Evolutionary conservation across 352 stramenopile species (phyloP), one percentile per base, ranked within the genome.

Genomic region (Pythium rishiriense): DNA sequence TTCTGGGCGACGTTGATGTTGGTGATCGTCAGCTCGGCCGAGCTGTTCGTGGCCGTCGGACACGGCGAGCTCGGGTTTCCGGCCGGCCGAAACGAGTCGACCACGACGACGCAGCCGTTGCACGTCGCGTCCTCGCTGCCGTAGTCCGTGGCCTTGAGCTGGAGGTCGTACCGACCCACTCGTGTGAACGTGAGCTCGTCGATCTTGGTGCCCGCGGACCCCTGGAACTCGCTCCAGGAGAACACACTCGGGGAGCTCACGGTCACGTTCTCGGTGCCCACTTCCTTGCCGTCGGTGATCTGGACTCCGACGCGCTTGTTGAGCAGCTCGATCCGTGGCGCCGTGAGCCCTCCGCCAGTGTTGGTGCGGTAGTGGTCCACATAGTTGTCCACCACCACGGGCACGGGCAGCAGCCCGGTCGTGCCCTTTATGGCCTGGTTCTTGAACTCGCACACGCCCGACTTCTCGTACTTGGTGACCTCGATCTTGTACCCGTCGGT

Each of bases 341-440:
- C 41, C 6, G 11, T 28, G n/a, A 19, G 3, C 26, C n/a, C 22
- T 19, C 74, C 42, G 61, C 47, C 21, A 25, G 33, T 28, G 59
- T 76, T 86, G 17, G 59, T 64, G 17, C 76, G 74, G 28, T 73
- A 65, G 60, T 88, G 68, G 0, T 79, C 70, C 8, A 80, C 74
- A 64, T 83, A 88, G 60, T 84, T 84, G 51, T 86, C 74, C 0
- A 54, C 78, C 22, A 78, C 75, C 66, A 88, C 80, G 1, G 82
- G 76, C 33, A 76, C 78, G 0, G 74, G 72, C 3, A 89, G 29
- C 17, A 1, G 42, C 47, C 69, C 72, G 78, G 0, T 77, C 62
- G 2, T 64, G 55, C 55, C 43, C n/a, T 46, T 53, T 21, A 62
- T 74, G 0, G 66, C 74, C 15, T 78, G 68, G 24, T 71, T 61